Evolutionary conservation across 202 grass and related monocot genomes (phyloP).

Genomic region (Dendrocalamus latiflorus): DNA sequence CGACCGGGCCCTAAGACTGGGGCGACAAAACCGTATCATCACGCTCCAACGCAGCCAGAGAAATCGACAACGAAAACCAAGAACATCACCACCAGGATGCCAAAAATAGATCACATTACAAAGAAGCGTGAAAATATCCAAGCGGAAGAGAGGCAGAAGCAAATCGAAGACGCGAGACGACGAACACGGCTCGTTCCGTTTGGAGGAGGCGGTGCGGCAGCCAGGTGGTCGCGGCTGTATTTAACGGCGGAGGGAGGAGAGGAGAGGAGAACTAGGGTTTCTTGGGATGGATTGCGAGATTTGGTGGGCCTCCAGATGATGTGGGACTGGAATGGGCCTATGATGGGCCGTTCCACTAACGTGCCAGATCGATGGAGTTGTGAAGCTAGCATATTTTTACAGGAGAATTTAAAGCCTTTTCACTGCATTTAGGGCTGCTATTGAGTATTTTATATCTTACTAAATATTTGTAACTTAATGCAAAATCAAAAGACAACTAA

Average conservation of each 20-base stretch:
- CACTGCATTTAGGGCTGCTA: too few species aligned
- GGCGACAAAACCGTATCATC: conserved; percentile 60
- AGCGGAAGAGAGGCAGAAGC: not conserved
- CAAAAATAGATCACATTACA: too few species aligned
- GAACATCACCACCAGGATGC: not conserved
- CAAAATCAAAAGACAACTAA: too few species aligned
- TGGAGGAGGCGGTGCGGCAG: not conserved
- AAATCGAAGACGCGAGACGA: not conserved
- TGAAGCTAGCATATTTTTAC: not conserved
- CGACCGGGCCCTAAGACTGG: conserved; percentile 40
- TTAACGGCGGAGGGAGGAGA: not conserved
- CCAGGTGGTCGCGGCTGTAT: not conserved
- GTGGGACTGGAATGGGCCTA: not conserved
- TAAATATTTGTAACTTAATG: too few species aligned
- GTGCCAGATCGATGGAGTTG: not conserved
- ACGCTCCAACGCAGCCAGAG: not conserved
- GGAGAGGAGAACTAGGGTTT: conserved; percentile 19
- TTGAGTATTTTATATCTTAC: too few species aligned
- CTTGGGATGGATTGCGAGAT: not conserved
- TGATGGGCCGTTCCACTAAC: too few species aligned
- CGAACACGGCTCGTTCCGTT: not conserved
- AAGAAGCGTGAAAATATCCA: not conserved
- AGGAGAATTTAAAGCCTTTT: not conserved
- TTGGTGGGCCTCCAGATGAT: not conserved
- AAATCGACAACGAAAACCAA: not conserved